phyloP scores from a whole-genome alignment of 2,329 filamentous ascomycete species.

The Colletotrichum filicis region DNA sequence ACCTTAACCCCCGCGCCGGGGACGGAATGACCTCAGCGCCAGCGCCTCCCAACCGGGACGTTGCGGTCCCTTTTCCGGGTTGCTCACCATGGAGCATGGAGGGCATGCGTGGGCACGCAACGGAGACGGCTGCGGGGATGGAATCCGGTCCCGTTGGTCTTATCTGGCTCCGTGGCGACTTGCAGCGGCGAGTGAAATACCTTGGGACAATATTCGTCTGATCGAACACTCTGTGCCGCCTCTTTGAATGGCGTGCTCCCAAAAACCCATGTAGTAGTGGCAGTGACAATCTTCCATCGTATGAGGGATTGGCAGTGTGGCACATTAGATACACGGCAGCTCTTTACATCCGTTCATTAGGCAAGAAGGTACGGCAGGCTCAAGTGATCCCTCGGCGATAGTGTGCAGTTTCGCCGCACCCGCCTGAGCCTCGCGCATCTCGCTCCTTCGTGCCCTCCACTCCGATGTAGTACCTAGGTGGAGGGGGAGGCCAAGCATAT shows the following conservation, averaged over 20 bases:
- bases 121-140: neutral
- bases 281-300: neutral
- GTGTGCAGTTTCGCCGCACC: neutral
- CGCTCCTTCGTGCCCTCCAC: neutral
- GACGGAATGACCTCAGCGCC: neutral
- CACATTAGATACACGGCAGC: neutral
- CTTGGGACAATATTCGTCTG: neutral
- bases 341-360: neutral
- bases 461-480: neutral
- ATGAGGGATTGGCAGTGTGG: neutral
- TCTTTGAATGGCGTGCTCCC: neutral
- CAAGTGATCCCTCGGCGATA: neutral
- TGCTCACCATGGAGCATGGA: neutral
- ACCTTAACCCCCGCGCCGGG: neutral
- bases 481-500: neutral
- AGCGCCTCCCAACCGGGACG: neutral
- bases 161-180: neutral
- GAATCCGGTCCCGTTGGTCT: neutral
- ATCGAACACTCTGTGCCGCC: neutral
- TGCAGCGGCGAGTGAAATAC: neutral
- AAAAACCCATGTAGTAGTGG: neutral
- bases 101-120: neutral
- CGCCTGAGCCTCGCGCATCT: neutral
- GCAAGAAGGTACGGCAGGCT: neutral
- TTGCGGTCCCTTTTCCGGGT: neutral